These are phyloP conservation scores for Candida palmyrensis DNA, from an alignment of 805 yeast genomes.

Conservation along the genomic window DNA sequence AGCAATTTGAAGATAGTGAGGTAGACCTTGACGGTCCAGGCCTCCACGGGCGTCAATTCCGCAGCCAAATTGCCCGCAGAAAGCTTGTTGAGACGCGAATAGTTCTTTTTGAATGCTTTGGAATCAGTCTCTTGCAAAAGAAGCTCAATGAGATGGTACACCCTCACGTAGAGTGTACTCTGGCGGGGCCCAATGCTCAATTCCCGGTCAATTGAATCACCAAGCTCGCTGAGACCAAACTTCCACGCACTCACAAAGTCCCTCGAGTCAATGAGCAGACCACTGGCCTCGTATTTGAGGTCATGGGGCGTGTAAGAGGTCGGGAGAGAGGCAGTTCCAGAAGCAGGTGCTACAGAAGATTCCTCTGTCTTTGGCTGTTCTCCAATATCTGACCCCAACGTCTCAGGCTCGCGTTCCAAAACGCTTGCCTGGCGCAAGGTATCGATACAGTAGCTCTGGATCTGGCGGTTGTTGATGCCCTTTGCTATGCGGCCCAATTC, in stretches of 20 bases:
- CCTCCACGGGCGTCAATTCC: constrained; percentile 16
- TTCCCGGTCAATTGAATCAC: constrained; percentile 12
- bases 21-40: constrained; percentile 21
- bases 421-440: too few species aligned
- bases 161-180: constrained; percentile 25
- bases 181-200: constrained; percentile 16
- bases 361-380: too few species aligned
- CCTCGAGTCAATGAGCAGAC: constrained; percentile 45
- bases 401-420: too few species aligned
- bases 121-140: constrained; percentile 30
- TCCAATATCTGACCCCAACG: too few species aligned
- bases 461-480: constrained; percentile 9
- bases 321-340: constrained; percentile 15
- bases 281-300: background rate
- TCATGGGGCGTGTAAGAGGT: too few species aligned
- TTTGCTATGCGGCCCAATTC: constrained; percentile 28
- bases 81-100: constrained; percentile 21
- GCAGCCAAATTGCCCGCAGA: constrained; percentile 9
- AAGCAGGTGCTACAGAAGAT: constrained; percentile 8
- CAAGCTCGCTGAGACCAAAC: constrained; percentile 34
- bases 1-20: constrained; percentile 21
- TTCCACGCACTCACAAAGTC: constrained; percentile 55
- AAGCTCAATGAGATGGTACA: constrained; percentile 35
- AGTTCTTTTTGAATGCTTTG: constrained; percentile 16
- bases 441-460: constrained; percentile 7